Evolutionary conservation across 2,329 filamentous ascomycete species (phyloP).

Genomic region (Cytospora chrysosperma): DNA sequence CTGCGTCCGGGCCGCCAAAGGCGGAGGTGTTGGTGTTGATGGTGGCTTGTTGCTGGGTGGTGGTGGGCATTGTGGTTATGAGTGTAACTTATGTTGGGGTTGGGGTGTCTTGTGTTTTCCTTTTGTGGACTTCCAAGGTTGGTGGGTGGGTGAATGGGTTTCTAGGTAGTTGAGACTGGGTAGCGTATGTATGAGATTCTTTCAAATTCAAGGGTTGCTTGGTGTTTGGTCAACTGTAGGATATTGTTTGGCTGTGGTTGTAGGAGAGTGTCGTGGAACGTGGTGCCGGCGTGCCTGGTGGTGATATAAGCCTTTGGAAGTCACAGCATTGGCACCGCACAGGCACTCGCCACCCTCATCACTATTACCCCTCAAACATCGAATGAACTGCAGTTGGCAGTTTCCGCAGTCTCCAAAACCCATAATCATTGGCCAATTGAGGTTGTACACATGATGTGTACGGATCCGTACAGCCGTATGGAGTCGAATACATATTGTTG

Average conservation of each 20-base stretch:
- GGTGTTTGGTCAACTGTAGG: neutral
- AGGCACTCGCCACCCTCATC: neutral
- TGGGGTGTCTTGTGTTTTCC: too few species aligned
- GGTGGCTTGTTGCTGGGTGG: slow-evolving; percentile 11
- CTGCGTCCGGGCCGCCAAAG: slow-evolving; percentile 22
- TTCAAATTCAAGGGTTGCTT: too few species aligned
- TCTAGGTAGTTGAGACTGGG: neutral
- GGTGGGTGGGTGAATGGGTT: too few species aligned
- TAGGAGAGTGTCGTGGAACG: neutral
- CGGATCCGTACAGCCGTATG: neutral
- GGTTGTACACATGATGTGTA: neutral
- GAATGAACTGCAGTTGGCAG: neutral
- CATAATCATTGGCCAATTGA: slow-evolving; percentile 9
- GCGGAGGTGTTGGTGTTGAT: slow-evolving; percentile 13
- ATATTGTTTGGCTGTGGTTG: neutral
- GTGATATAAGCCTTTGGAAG: too few species aligned
- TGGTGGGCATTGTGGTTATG: slow-evolving; percentile 13
- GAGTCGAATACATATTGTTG: too few species aligned
- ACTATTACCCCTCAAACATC: neutral
- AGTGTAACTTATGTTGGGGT: too few species aligned
- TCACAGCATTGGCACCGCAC: slow-evolving; percentile 3
- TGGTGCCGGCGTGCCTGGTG: too few species aligned
- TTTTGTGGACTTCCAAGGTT: too few species aligned
- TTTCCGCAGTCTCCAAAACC: neutral
- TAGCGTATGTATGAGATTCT: neutral